Evolutionary conservation across 805 yeast genomes (phyloP).

Genomic region (Wickerhamiella lipophila): DNA sequence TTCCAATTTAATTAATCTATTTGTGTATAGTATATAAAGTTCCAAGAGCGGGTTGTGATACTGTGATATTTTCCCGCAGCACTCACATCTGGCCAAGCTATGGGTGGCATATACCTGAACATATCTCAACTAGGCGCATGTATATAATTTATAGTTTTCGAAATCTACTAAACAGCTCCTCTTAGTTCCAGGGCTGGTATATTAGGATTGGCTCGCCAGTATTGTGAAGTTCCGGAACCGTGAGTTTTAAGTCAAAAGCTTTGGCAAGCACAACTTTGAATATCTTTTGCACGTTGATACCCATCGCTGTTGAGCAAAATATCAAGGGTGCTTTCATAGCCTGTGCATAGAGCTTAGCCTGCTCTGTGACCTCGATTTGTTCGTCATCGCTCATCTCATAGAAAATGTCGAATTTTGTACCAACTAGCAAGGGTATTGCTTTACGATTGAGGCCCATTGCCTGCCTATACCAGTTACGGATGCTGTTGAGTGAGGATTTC

Average conservation of each 20-base stretch:
- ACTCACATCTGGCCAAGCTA: too few species aligned
- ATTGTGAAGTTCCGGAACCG: conserved; percentile 68
- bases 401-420: conserved; percentile 86
- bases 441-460: conserved; percentile 80
- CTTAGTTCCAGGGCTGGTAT: conserved; percentile 35
- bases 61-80: too few species aligned
- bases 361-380: conserved; percentile 70
- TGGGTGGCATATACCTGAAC: neutral
- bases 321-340: conserved; percentile 79
- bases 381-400: conserved; percentile 66
- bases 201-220: conserved; percentile 87
- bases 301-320: conserved; percentile 83
- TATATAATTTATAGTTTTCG: neutral
- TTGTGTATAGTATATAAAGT: too few species aligned
- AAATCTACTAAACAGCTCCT: neutral
- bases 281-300: conserved; percentile 85
- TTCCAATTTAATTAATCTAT: too few species aligned
- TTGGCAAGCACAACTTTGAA: conserved; percentile 83
- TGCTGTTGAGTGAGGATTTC: conserved; percentile 70
- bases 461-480: conserved; percentile 90
- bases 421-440: conserved; percentile 82
- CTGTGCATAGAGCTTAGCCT: conserved; percentile 70
- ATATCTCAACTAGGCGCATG: neutral
- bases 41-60: too few species aligned
- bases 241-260: conserved; percentile 74